These are phyloP conservation scores for Phaeoacremonium minimum DNA, from an alignment of 2,329 filamentous ascomycete genomes.

Conservation along the genomic window DNA sequence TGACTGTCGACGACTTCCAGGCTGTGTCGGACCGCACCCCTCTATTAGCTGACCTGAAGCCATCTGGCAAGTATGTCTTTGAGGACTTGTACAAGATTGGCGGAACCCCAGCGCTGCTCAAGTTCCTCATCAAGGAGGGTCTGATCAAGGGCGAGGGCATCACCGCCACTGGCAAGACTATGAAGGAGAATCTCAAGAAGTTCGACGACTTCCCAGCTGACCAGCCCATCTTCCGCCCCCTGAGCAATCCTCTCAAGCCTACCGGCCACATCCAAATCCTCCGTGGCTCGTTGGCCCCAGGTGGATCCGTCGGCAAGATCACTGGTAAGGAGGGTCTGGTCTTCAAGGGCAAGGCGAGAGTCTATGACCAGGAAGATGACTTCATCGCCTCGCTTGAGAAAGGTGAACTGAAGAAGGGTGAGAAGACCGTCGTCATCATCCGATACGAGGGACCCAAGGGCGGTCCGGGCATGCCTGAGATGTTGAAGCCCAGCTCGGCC, in stretches of 20 bases:
- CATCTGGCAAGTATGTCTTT: conserved; percentile 84
- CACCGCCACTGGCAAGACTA: conserved; percentile 85
- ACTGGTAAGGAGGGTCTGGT: conserved; percentile 87
- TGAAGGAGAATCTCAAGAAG: conserved; percentile 78
- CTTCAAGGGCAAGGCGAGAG: conserved; percentile 76
- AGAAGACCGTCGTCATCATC: conserved; percentile 87
- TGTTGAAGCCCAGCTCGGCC: conserved; percentile 86
- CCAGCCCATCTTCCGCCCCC: conserved; percentile 76
- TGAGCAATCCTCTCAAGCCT: conserved; percentile 79
- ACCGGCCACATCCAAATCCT: conserved; percentile 89
- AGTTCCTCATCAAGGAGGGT: conserved; percentile 79
- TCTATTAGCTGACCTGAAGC: conserved; percentile 79
- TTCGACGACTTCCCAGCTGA: conserved; percentile 70
- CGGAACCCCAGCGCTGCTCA: conserved; percentile 81
- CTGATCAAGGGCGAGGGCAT: conserved; percentile 75
- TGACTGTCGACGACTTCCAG: conserved; percentile 86
- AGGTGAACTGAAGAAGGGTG: conserved; percentile 75
- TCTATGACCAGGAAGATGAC: conserved; percentile 79
- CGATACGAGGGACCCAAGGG: conserved; percentile 93
- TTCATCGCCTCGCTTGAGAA: conserved; percentile 74
- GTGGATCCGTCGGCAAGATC: conserved; percentile 87
- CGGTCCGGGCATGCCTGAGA: conserved; percentile 92
- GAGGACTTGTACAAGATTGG: conserved; percentile 81
- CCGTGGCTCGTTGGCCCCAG: conserved; percentile 77
- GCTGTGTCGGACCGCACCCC: conserved; percentile 73